A percentile compares a stretch with the other conserved stretches of the same genome.
These are phyloP conservation scores for Podospora pseudoanserina DNA, from an alignment of 495 filamentous ascomycete species.

Conservation along the genomic window DNA sequence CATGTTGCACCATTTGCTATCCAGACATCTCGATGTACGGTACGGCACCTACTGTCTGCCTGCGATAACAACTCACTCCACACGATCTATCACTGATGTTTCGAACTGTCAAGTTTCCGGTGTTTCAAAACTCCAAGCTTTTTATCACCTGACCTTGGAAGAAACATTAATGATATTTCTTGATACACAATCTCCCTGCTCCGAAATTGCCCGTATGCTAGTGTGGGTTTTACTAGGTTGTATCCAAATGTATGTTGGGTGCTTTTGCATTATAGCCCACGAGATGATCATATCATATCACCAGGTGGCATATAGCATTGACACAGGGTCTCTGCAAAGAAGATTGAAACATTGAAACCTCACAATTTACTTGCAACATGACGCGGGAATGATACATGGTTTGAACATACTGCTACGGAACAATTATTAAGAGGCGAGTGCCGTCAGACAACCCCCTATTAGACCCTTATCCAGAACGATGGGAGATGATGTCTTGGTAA, in stretches of 20 bases:
- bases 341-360: neutral
- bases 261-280: neutral
- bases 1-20: neutral
- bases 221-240: neutral
- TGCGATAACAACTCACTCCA: neutral
- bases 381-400: neutral
- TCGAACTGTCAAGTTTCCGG: neutral
- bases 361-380: slow-evolving; percentile 6
- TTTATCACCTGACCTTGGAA: neutral
- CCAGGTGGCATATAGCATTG: slow-evolving; percentile 9
- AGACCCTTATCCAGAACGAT: neutral
- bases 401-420: no score
- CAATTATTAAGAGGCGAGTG: neutral
- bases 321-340: neutral
- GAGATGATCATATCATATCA: slow-evolving; percentile 2
- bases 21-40: neutral
- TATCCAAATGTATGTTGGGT: neutral
- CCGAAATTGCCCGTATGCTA: neutral
- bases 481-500: neutral
- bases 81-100: neutral
- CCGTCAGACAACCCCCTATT: no score
- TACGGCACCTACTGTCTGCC: neutral
- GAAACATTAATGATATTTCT: neutral
- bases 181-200: neutral
- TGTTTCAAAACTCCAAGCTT: neutral